Conservation (phyloP, 331 rosid genomes). For the Phaseolus coccineus region DNA sequence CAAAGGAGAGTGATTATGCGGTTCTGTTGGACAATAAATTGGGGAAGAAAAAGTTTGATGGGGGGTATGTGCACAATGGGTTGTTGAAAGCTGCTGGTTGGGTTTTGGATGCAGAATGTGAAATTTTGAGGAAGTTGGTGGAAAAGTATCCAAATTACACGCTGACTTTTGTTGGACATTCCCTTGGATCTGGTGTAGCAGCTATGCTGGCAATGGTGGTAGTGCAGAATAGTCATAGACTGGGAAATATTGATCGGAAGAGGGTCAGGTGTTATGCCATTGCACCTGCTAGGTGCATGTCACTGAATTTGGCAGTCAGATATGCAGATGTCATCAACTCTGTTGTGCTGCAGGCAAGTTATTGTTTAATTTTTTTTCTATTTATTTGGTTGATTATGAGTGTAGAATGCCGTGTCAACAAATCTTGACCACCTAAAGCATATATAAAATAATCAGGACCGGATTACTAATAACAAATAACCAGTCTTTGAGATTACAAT, state of each 20-base stretch:
- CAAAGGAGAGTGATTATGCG: conserved; percentile 87
- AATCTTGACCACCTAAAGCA: not conserved
- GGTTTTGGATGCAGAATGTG: conserved; percentile 76
- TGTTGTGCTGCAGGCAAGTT: conserved; percentile 92
- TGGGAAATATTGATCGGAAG: conserved; percentile 78
- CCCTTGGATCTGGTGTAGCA: conserved; percentile 93
- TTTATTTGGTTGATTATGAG: conserved; percentile 3
- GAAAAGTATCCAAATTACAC: conserved; percentile 71
- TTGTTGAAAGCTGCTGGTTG: conserved; percentile 80
- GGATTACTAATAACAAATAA: not conserved
- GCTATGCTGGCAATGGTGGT: conserved; percentile 76
- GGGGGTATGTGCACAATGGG: conserved; percentile 96
- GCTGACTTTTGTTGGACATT: conserved; percentile 85
- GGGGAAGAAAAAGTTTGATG: conserved; percentile 85
- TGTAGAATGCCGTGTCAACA: conserved; percentile 1
- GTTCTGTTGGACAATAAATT: conserved; percentile 79
- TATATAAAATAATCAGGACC: not conserved
- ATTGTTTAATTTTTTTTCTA: not conserved
- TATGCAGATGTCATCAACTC: conserved; percentile 93
- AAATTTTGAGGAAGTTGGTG: conserved; percentile 67
- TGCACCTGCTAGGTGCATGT: conserved; percentile 96
- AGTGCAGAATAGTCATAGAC: conserved; percentile 65
- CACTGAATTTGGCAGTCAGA: conserved; percentile 88
- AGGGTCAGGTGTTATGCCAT: conserved; percentile 87
- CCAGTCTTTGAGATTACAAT: not conserved